These are phyloP conservation scores for Eucalyptus shirleyi DNA, from an alignment of 345 rosid genomes.

Conservation along the genomic window DNA sequence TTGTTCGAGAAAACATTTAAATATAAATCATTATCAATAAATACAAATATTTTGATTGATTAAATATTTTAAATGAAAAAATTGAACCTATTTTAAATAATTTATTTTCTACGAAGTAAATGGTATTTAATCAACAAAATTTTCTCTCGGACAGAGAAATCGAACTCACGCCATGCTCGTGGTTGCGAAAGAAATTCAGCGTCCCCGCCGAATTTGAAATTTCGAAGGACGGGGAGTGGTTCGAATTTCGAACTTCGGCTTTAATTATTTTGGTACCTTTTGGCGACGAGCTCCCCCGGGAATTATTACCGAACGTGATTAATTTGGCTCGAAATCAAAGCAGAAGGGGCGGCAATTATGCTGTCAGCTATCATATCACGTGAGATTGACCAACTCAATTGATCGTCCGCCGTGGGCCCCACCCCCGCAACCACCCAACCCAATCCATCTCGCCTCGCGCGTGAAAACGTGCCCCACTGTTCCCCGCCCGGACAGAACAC, in stretches of 20 bases:
- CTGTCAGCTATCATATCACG: neutral
- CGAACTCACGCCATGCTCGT: neutral
- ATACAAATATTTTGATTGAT: too few species aligned
- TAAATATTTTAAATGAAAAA: too few species aligned
- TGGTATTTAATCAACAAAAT: too few species aligned
- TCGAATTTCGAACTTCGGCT: neutral
- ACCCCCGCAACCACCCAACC: neutral
- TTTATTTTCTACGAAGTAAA: rapidly evolving
- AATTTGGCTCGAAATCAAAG: neutral
- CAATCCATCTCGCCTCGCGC: neutral
- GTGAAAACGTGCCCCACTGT: neutral
- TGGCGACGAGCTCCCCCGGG: neutral
- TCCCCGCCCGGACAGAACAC: neutral
- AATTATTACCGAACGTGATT: neutral
- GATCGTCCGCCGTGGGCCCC: neutral
- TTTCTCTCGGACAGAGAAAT: too few species aligned
- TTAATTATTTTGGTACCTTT: neutral
- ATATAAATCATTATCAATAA: too few species aligned
- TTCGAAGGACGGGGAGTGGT: neutral
- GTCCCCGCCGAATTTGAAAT: neutral
- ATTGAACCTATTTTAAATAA: too few species aligned
- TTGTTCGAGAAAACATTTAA: too few species aligned
- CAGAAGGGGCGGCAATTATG: neutral
- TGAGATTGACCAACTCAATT: neutral
- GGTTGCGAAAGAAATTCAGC: neutral